These are phyloP conservation scores for Calonectria leucothoes DNA, from an alignment of 2,329 filamentous ascomycete species.

Conservation along the genomic window DNA sequence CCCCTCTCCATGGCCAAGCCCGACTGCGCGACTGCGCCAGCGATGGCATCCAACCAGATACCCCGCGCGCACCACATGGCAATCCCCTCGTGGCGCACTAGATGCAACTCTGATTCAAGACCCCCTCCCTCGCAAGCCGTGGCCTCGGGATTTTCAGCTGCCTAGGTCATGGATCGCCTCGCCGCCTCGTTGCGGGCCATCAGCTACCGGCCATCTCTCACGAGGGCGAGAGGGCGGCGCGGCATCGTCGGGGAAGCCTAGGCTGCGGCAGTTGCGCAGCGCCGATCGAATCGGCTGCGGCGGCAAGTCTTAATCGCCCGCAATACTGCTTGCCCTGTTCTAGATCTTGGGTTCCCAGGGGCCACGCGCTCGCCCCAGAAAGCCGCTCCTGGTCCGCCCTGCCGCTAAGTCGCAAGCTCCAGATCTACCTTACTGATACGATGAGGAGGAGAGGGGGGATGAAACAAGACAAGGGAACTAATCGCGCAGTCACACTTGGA, in stretches of 20 bases:
- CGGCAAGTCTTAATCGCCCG: not conserved
- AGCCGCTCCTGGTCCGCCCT: not conserved
- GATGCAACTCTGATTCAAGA: not conserved
- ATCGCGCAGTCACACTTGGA: constrained; percentile 8
- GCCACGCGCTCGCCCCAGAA: not conserved
- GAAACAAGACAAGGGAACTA: not conserved
- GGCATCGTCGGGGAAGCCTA: not conserved
- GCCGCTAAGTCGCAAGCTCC: not conserved
- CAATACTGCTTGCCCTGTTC: not conserved
- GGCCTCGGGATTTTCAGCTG: not conserved
- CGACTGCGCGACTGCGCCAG: not conserved
- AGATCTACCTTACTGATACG: not conserved
- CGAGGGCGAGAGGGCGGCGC: not conserved
- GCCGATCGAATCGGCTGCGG: constrained; percentile 7
- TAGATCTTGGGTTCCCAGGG: not conserved
- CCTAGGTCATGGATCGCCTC: not conserved
- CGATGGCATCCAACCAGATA: not conserved
- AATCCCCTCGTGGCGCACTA: not conserved
- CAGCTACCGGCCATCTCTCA: not conserved
- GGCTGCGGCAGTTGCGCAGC: not conserved
- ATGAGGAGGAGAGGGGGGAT: not conserved
- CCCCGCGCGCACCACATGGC: not conserved
- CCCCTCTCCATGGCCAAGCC: not conserved
- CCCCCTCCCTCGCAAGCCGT: not conserved
- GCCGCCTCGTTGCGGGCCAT: not conserved